Conservation (phyloP, 2,329 filamentous ascomycete species). For the Rutstroemia sp. region DNA sequence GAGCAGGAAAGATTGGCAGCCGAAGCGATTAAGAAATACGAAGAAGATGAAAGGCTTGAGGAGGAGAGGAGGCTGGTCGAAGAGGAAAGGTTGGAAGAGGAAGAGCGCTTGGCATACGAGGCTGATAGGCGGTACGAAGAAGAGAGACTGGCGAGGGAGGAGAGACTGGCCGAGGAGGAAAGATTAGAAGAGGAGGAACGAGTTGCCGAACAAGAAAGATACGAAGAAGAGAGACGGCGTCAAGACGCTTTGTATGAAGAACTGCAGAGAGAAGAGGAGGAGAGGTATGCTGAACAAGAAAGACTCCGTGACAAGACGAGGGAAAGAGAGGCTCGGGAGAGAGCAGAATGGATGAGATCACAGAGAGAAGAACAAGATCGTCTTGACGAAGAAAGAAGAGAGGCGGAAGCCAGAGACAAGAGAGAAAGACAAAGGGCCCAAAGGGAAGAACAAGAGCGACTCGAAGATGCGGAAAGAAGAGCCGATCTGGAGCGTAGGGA, state of each 20-base stretch:
- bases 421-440: neutral
- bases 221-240: neutral
- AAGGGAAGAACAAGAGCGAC: slow-evolving; percentile 3
- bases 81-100: neutral
- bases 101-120: neutral
- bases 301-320: neutral
- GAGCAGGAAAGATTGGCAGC: slow-evolving; percentile 5
- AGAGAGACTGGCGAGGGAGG: neutral
- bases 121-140: neutral
- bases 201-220: slow-evolving; percentile 4
- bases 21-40: slow-evolving; percentile 8
- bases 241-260: slow-evolving; percentile 1
- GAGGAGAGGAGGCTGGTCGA: slow-evolving; percentile 1
- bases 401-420: neutral
- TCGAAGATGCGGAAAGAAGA: slow-evolving; percentile 9
- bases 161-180: neutral
- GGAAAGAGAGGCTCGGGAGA: slow-evolving; percentile 1
- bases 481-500: neutral
- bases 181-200: neutral
- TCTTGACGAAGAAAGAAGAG: slow-evolving; percentile 2
- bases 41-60: slow-evolving; percentile 1
- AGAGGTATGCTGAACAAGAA: slow-evolving; percentile 1
- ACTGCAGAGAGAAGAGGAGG: slow-evolving; percentile 4
- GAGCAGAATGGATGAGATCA: neutral
- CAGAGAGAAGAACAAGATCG: slow-evolving; percentile 4